A percentile compares a stretch with the other conserved stretches of the same genome.
phyloP scores from a whole-genome alignment of 768 basidiomycete species.

The Phlebiopsis gigantea region DNA sequence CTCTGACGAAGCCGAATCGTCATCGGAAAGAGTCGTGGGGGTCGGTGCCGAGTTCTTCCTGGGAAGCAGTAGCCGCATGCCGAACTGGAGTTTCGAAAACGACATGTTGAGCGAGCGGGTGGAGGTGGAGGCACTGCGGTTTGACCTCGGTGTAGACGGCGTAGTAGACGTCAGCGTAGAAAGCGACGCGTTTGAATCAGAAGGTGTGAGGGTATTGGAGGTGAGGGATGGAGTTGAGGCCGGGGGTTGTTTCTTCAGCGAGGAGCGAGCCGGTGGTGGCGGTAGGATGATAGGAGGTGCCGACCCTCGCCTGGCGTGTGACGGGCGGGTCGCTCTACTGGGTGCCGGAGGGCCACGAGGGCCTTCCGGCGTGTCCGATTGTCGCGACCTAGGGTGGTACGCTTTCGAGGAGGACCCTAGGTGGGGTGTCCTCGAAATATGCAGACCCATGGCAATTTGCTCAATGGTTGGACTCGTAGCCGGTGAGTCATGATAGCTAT shows the following conservation, averaged over 20 bases:
- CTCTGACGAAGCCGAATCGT: conserved; percentile 18
- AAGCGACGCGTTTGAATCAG: conserved; percentile 36
- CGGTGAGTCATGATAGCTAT: conserved; percentile 31
- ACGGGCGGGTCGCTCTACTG: conserved; percentile 10
- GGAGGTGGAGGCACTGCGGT: conserved; percentile 15
- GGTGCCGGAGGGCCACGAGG: not conserved
- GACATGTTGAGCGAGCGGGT: conserved; percentile 13
- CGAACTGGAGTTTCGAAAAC: conserved; percentile 33
- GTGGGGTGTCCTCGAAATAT: conserved; percentile 72
- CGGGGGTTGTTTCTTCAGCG: conserved; percentile 50
- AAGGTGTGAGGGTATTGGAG: conserved; percentile 20
- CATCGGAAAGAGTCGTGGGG: conserved; percentile 27
- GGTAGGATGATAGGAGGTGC: conserved; percentile 15
- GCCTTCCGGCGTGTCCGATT: conserved; percentile 7
- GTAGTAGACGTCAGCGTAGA: conserved; percentile 41
- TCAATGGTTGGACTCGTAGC: conserved; percentile 56
- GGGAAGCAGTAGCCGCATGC: conserved; percentile 47
- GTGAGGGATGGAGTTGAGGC: conserved; percentile 26
- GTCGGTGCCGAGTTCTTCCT: conserved; percentile 25
- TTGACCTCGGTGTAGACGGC: conserved; percentile 23
- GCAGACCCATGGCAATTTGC: conserved; percentile 79
- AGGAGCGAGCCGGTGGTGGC: conserved; percentile 58
- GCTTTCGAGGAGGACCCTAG: conserved; percentile 38
- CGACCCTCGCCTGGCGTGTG: conserved; percentile 11
- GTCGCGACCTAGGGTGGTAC: not conserved